Percentiles rank a stretch among this genome's conserved stretches.
Conservation (phyloP, 768 basidiomycete species). For the Butyriboletus loyo region DNA sequence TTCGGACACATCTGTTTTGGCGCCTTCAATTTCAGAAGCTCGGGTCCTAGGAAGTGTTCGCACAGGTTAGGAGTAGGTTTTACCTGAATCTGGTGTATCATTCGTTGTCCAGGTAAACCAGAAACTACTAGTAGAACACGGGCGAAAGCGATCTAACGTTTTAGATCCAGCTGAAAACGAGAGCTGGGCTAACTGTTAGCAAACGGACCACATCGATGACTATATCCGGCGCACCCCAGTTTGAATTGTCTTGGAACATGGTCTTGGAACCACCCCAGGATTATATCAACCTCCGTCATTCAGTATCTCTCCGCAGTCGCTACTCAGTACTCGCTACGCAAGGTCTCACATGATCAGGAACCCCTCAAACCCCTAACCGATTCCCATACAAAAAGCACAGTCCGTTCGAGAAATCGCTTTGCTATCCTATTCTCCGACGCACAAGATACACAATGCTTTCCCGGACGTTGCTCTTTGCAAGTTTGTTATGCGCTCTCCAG, state of each 20-base stretch:
- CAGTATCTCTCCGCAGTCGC: not conserved
- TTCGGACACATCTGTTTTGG: too few species aligned
- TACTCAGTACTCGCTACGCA: not conserved
- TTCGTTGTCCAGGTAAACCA: too few species aligned
- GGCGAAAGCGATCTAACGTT: too few species aligned
- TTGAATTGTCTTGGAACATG: not conserved
- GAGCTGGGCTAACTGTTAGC: not conserved
- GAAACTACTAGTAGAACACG: too few species aligned
- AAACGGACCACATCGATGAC: slow-evolving; percentile 1
- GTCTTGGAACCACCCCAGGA: not conserved
- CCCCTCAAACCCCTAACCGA: slow-evolving; percentile 1
- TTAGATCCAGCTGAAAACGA: too few species aligned
- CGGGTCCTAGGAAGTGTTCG: too few species aligned
- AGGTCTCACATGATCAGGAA: not conserved
- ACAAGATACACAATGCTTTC: slow-evolving; percentile 14
- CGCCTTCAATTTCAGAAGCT: too few species aligned
- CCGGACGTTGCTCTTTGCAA: slow-evolving; percentile 3
- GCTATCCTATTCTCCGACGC: not conserved
- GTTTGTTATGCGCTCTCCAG: slow-evolving; percentile 14
- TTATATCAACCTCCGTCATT: not conserved
- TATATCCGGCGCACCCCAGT: not conserved
- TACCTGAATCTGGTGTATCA: too few species aligned
- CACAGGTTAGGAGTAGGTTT: too few species aligned
- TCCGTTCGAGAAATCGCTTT: not conserved
- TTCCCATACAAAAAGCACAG: not conserved